A percentile compares a stretch with the other conserved stretches of the same genome.
Conservation (phyloP, 1,284 basidiomycete species). For the Golubevia pallescens region DNA sequence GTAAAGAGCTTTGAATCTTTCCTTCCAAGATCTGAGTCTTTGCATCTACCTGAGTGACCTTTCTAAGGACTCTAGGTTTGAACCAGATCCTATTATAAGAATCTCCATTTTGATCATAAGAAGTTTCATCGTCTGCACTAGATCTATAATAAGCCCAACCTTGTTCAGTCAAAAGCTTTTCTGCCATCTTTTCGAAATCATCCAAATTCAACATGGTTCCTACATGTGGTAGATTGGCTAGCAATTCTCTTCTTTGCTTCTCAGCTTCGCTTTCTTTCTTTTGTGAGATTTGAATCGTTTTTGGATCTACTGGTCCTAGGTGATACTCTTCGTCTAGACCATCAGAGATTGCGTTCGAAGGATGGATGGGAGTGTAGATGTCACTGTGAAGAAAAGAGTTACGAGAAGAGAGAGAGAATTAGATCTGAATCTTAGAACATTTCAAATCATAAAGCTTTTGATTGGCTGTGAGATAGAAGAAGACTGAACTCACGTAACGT, state of each 20-base stretch:
- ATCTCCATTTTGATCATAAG: slow-evolving; percentile 68
- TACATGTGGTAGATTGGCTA: slow-evolving; percentile 67
- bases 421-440: not conserved
- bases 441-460: too few species aligned
- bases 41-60: slow-evolving; percentile 75
- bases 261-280: slow-evolving; percentile 76
- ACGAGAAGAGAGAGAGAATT: not conserved
- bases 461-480: not conserved
- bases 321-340: slow-evolving; percentile 74
- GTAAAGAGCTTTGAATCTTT: slow-evolving; percentile 68
- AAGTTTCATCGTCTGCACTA: slow-evolving; percentile 68
- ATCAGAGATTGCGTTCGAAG: slow-evolving; percentile 74
- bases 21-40: slow-evolving; percentile 79
- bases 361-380: slow-evolving; percentile 77
- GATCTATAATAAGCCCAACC: slow-evolving; percentile 70
- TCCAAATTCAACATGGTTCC: slow-evolving; percentile 74
- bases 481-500: slow-evolving; percentile 71
- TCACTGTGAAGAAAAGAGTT: slow-evolving; percentile 35
- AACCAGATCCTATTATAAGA: slow-evolving; percentile 83
- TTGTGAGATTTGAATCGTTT: slow-evolving; percentile 71
- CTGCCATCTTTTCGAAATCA: slow-evolving; percentile 71
- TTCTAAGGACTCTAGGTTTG: slow-evolving; percentile 77
- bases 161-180: slow-evolving; percentile 66
- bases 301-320: slow-evolving; percentile 73
- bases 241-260: slow-evolving; percentile 71